Percentiles rank a stretch among this genome's conserved stretches.
Evolutionary conservation across 1,284 basidiomycete genomes (phyloP).

Genomic region (Naganishia sp.): DNA sequence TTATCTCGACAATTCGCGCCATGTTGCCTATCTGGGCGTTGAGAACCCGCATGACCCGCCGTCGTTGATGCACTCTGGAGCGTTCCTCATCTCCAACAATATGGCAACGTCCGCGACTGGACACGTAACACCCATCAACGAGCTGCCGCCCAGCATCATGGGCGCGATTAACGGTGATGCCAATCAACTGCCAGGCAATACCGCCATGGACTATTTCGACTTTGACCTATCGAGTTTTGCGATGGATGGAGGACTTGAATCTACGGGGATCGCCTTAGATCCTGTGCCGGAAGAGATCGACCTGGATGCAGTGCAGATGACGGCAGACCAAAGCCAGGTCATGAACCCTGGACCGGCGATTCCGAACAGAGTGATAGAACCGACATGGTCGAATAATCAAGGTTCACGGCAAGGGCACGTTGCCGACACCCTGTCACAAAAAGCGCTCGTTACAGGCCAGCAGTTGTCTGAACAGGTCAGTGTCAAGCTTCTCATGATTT

Average conservation of each 20-base stretch:
- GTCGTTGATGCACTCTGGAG: slow-evolving; percentile 10
- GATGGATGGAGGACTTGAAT: slow-evolving; percentile 3
- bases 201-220: slow-evolving; percentile 26
- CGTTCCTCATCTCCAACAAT: slow-evolving; percentile 25
- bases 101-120: slow-evolving; percentile 16
- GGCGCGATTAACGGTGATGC: neutral
- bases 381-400: slow-evolving; percentile 9
- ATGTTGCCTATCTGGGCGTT: neutral
- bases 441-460: neutral
- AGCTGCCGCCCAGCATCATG: slow-evolving; percentile 21
- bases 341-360: too few species aligned
- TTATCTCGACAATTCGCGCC: neutral
- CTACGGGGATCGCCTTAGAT: slow-evolving; percentile 14
- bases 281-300: neutral
- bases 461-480: slow-evolving; percentile 27
- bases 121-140: slow-evolving; percentile 17
- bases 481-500: neutral
- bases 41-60: neutral
- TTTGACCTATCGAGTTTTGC: slow-evolving; percentile 30
- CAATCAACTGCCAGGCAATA: neutral
- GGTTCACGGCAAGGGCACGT: neutral
- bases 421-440: neutral
- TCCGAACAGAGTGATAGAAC: neutral
- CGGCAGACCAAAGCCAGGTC: too few species aligned
- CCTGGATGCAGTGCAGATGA: too few species aligned